A percentile compares a stretch with the other conserved stretches of the same genome.
Evolutionary conservation across 805 yeast species (phyloP).

Genomic region (Blastobotrys americana): DNA sequence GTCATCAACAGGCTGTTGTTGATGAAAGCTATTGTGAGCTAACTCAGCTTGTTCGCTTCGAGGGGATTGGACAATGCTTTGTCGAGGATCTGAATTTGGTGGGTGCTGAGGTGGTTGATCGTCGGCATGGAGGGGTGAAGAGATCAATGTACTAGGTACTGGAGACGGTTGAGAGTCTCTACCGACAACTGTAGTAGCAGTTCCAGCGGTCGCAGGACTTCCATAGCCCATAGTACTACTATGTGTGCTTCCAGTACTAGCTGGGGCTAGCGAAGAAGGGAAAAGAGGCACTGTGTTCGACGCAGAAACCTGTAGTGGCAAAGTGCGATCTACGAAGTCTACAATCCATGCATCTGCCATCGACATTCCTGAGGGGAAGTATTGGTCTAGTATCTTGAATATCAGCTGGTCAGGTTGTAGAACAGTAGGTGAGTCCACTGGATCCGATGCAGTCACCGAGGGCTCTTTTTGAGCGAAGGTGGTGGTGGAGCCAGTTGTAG

Average conservation of each 20-base stretch:
- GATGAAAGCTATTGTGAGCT: too few relatives aligned
- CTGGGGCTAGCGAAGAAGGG: not conserved
- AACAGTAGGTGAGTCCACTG: too few relatives aligned
- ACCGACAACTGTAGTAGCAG: not conserved
- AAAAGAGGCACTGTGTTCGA: not conserved
- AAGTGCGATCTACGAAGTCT: conserved; percentile 5
- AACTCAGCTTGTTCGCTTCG: not conserved
- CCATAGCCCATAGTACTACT: not conserved
- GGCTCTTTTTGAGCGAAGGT: too few relatives aligned
- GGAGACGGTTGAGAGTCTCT: not conserved
- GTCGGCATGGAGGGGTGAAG: too few relatives aligned
- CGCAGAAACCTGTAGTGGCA: not conserved
- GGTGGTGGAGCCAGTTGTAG: not conserved
- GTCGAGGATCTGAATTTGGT: not conserved
- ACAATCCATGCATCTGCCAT: conserved; percentile 20
- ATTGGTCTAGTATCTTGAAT: conserved; percentile 13
- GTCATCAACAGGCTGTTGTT: too few relatives aligned
- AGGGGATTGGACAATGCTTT: not conserved
- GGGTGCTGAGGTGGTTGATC: too few relatives aligned
- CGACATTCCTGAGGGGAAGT: conserved; percentile 20
- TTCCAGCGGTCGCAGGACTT: not conserved
- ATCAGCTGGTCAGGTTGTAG: conserved; percentile 22
- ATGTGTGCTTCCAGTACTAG: not conserved
- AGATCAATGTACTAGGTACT: not conserved
- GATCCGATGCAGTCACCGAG: too few relatives aligned